These are phyloP conservation scores for Blastobotrys niveus DNA, from an alignment of 1,139 yeast genomes.

Conservation along the genomic window DNA sequence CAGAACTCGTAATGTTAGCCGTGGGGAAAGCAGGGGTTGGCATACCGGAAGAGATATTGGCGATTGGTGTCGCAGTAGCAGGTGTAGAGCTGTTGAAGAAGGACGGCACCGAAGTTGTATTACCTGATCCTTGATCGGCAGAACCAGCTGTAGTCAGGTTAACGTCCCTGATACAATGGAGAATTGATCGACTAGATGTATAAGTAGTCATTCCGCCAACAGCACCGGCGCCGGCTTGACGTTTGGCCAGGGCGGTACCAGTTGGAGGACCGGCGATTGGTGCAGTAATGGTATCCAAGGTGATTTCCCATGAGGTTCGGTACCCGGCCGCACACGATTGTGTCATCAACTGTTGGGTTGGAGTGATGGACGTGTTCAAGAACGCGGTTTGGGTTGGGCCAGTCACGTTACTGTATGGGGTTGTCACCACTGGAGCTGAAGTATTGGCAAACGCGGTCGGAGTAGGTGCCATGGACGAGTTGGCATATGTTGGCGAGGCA, in stretches of 20 bases:
- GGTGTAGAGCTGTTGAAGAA: no score
- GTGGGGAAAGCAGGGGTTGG: not conserved
- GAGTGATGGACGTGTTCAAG: no score
- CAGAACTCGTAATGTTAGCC: not conserved
- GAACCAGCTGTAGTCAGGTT: not conserved
- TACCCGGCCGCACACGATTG: constrained; percentile 5
- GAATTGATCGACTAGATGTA: not conserved
- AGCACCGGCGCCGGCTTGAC: not conserved
- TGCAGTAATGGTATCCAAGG: not conserved
- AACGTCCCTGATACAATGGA: not conserved
- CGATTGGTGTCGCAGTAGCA: constrained; percentile 2
- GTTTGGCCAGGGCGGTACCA: not conserved
- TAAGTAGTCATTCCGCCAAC: not conserved
- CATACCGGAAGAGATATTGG: not conserved
- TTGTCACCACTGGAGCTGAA: not conserved
- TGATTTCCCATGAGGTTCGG: constrained; percentile 1
- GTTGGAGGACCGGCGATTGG: not conserved
- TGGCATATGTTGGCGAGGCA: constrained; percentile 1
- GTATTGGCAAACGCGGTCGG: not conserved
- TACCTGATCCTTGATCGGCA: no score
- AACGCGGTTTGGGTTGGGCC: no score
- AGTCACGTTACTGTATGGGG: no score
- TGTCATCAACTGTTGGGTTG: not conserved
- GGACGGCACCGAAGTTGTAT: no score
- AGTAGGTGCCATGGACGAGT: not conserved